Base-by-base conservation (phyloP, 805 yeast species). In the Nakazawaea ishiwadae region DNA sequence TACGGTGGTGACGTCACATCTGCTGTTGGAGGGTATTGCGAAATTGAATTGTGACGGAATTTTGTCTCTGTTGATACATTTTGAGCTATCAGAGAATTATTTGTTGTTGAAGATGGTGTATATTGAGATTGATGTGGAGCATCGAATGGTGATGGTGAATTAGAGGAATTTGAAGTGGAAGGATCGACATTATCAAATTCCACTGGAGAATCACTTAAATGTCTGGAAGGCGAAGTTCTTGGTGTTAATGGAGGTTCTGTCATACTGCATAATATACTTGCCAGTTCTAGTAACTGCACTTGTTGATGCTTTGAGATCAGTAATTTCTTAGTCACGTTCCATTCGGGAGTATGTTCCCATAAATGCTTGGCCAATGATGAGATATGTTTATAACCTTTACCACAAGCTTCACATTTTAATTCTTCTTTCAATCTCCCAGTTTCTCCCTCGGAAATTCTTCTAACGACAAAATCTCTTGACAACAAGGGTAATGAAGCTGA, bases 311-410 rank as follows among this genome's bases (percentile, higher is more conserved):
- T 85, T n/a, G 87, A 81, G 28, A 88, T 85, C 28, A 83, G 66
- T 40, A 87, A 66, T 57, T 84, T 84, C 50, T 85, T 82, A 3
- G 96, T 88, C 58, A 82, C 81, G 53, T 79, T 84, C 96, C 96
- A 87, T 56, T 88, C 96, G 0, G 96, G 95, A 0, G 96, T 87
- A 59, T 87, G 96, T 56, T 87, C 96, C 96, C 96, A 87, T 30
- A 87, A 63, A 62, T 86, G 95, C 59, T 86, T 86, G 2, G 95
- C 93, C 45, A 86, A 69, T n/a, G 90, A 81, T 1, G 89, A 80
- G 5, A 87, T 83, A 63, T 87, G 96, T 58, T 86, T 88, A 58
- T 87, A 87, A 17, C 93, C 95, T 60, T 87, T 87, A 3, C 96
- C 96, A 53, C 96, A 87, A 4, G 93, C 87, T 59, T 88, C 95